Evolutionary conservation across 345 rosid genomes (phyloP), one percentile per base, ranked within the genome.

Genomic region (Mangifera indica): DNA sequence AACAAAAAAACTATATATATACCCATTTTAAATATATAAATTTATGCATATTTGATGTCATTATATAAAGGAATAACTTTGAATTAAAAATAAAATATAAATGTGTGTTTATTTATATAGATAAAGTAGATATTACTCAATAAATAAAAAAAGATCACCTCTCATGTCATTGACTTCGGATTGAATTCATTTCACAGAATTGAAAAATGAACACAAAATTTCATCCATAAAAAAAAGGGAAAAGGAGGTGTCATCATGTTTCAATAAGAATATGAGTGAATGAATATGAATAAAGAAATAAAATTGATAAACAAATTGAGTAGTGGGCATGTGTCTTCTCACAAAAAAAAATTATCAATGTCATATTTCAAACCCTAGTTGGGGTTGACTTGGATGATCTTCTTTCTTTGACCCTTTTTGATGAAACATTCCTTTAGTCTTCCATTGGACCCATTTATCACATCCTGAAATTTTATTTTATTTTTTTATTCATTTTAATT

Each of bases 331-430:
- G 57, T 75, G 81, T 74, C 73, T 62, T 67, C 80, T 67, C 83
- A 77, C 76, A 74, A 53, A 67, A n/a, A 32, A 32, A 37, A 5
- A 37, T 4, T 3, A 34, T 34, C 5, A 32, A 64, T 67, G 70
- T 76, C 80, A 48, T 48, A 14, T 12, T 53, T 68, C 69, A 32
- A 25, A 37, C 37, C 59, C 20, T 62, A 26, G 82, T 74, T 74
- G 85, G 85, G 63, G 86, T 84, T 84, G 88, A 84, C 88, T 75
- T 78, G 63, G 69, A 72, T 76, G 32, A 29, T 29, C 32, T 29
- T 29, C 32, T 29, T 29, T 29, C 72, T 82, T n/a, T 79, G 85
- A 82, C 84, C 61, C 74, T 84, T 81, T 55, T 74, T 32, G 76
- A 71, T 78, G 67, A 78, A 78, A 84, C 85, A 84, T 82, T 78